These are phyloP conservation scores for Starmerella vitae DNA, from an alignment of 805 yeast species.

Conservation along the genomic window DNA sequence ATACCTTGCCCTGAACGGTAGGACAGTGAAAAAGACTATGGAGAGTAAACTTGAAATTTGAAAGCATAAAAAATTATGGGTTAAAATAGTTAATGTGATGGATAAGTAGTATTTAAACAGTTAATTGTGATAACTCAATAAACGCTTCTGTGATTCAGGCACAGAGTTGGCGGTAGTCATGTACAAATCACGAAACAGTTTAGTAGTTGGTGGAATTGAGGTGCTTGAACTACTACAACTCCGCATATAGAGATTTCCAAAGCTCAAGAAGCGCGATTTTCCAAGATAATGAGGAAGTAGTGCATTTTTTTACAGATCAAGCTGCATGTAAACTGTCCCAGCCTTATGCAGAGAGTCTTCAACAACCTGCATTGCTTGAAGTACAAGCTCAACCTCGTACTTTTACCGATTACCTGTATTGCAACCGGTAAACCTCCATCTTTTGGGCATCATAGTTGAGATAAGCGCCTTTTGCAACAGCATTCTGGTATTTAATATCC, in stretches of 20 bases:
- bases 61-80: too few species aligned
- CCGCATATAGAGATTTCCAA: background rate
- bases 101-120: too few species aligned
- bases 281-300: background rate
- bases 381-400: constrained; percentile 42
- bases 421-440: constrained; percentile 41
- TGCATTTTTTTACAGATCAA: background rate
- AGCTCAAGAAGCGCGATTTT: background rate
- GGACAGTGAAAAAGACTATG: too few species aligned
- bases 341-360: constrained; percentile 23
- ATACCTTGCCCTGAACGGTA: too few species aligned
- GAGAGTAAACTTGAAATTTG: too few species aligned
- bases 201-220: too few species aligned
- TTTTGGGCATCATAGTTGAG: constrained; percentile 38
- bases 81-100: too few species aligned
- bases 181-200: too few species aligned
- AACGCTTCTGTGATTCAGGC: too few species aligned
- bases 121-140: too few species aligned
- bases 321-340: constrained; percentile 6
- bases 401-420: constrained; percentile 48
- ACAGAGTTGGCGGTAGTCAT: too few species aligned
- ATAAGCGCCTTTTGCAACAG: constrained; percentile 34
- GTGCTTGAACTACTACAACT: background rate
- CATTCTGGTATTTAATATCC: constrained; percentile 25
- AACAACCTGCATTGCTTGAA: constrained; percentile 35